These are phyloP conservation scores for Puccinia sorghi DNA, from an alignment of 1,284 basidiomycete genomes.

Conservation along the genomic window DNA sequence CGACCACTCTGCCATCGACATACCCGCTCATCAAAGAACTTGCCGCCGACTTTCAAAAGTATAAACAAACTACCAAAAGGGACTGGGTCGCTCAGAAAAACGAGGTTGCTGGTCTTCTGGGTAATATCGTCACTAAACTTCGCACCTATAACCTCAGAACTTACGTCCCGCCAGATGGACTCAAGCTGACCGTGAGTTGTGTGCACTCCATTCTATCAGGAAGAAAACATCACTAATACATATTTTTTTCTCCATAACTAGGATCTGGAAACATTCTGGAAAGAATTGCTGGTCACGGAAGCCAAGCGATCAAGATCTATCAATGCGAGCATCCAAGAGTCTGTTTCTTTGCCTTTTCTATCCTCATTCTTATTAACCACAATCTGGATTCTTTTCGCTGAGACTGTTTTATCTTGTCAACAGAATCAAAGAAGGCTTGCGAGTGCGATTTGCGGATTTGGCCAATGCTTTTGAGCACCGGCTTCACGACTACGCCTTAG, in stretches of 20 bases:
- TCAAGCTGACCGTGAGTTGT: conserved; percentile 65
- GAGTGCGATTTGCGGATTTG: conserved; percentile 77
- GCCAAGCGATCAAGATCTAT: conserved; percentile 76
- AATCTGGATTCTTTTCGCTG: neutral
- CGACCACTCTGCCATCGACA: conserved; percentile 68
- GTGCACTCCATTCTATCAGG: neutral
- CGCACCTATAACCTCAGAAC: conserved; percentile 81
- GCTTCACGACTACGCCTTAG: conserved; percentile 70
- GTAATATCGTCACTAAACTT: conserved; percentile 92
- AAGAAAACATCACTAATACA: neutral
- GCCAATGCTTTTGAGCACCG: conserved; percentile 81
- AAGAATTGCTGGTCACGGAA: conserved; percentile 71
- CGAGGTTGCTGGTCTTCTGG: conserved; percentile 81
- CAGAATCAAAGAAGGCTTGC: conserved; percentile 84
- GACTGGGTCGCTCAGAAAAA: conserved; percentile 86
- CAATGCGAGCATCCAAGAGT: conserved; percentile 89
- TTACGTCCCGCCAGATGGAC: conserved; percentile 75
- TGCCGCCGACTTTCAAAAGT: conserved; percentile 71
- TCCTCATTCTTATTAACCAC: neutral
- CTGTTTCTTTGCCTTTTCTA: conserved; percentile 57
- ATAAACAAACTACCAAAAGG: conserved; percentile 83
- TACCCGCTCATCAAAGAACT: conserved; percentile 80
- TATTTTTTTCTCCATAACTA: conserved; percentile 53
- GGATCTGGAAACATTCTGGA: conserved; percentile 82
- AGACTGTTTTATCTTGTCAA: neutral